Conservation (phyloP, 169 alveolate species). For the Plasmodium berghei region DNA sequence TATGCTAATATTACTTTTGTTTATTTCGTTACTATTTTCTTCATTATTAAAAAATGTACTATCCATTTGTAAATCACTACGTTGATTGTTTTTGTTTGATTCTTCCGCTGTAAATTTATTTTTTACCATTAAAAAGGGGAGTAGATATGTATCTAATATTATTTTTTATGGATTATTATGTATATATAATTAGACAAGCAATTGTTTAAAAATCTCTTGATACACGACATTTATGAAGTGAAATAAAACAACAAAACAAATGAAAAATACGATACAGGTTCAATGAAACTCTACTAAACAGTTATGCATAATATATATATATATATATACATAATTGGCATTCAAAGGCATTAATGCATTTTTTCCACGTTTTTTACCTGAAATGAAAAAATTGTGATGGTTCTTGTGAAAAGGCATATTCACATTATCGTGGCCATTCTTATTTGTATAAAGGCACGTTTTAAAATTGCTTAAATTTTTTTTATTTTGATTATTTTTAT, state of each 20-base stretch:
- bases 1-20: slow-evolving; percentile 2
- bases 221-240: too few relatives aligned
- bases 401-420: background rate
- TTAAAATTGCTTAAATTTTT: slow-evolving; percentile 4
- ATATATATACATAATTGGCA: background rate
- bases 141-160: background rate
- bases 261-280: too few relatives aligned
- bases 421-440: background rate
- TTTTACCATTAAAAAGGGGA: background rate
- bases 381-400: background rate
- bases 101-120: slow-evolving; percentile 13
- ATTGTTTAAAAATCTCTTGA: too few relatives aligned
- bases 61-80: background rate
- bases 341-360: too few relatives aligned
- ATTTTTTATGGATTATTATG: too few relatives aligned
- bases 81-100: slow-evolving; percentile 10
- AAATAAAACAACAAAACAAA: too few relatives aligned
- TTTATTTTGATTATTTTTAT: slow-evolving; percentile 15
- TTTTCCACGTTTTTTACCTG: slow-evolving; percentile 30
- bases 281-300: too few relatives aligned
- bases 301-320: background rate
- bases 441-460: slow-evolving; percentile 7
- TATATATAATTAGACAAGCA: too few relatives aligned
- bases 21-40: background rate
- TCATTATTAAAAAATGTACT: slow-evolving; percentile 1